Base-by-base conservation (phyloP, 2,329 filamentous ascomycete species). In the Neurospora sp. region DNA sequence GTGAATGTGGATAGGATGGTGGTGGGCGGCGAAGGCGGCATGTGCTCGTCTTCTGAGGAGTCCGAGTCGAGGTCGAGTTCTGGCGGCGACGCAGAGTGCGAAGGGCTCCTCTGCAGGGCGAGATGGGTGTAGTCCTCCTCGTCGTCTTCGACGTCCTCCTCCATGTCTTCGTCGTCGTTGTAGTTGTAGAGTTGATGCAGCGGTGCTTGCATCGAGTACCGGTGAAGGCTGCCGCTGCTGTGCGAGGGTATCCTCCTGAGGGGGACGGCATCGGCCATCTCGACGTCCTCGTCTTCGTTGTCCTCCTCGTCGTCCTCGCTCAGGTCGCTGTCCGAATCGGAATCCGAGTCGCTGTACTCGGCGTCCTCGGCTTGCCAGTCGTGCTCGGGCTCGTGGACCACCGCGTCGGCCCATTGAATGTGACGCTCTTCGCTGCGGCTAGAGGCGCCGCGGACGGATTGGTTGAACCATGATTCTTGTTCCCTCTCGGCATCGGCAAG, bases 401-500 rank as follows among this genome's bases (percentile, higher is more conserved):
- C 87, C 70, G 87, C 85, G 80, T 96, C 92, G 77, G 92, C 92
- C 93, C 93, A 97, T 85, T 95, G 91, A 76, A 97, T 89, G 83
- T 92, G 92, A 80, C 87, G 88, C 73, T 92, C 87, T 75, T 90
- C 85, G 81, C 76, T 82, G 72, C 78, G 77, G 76, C 76, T 86
- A 79, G 85, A 85, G 75, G 91, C 91, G 78, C 91, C 91, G 79
- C 88, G 90, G 81, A 97, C 92, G 73, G 93, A 96, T 81, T 93
- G 91, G 88, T 97, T 96, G 90, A 97, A 98, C 94, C 94, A 97
- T 75, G 89, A 90, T 83, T 98, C 95, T 83, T 98, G 96, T 81
- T 97, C 93, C 76, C 90, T 89, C 86, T 98, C 96, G 78, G 95
- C 95, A 71, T 97, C 93, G 81, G 93, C 92, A 71, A 99, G 92